Evolutionary conservation across 805 yeast genomes (phyloP).

Genomic region (Candida andamanensis): DNA sequence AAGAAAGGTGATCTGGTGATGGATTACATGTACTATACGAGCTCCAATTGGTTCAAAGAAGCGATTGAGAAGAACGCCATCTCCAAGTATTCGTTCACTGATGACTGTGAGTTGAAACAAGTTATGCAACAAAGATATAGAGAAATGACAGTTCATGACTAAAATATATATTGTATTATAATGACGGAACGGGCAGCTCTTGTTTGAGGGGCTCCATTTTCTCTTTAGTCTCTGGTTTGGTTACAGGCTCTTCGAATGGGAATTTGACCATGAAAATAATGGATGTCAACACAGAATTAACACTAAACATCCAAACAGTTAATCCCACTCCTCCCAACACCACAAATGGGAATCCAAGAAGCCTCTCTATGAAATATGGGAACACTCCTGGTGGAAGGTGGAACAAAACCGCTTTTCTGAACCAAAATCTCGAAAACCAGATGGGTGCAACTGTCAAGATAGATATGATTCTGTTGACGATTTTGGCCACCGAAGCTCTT

Average conservation of each 20-base stretch:
- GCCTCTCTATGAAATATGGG: constrained; percentile 52
- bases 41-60: constrained; percentile 9
- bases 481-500: constrained; percentile 28
- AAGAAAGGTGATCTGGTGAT: background rate
- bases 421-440: constrained; percentile 46
- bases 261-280: constrained; percentile 17
- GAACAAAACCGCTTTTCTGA: constrained; percentile 50
- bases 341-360: constrained; percentile 61
- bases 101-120: constrained; percentile 10
- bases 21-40: constrained; percentile 8
- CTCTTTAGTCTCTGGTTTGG: constrained; percentile 6
- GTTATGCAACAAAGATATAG: constrained; percentile 14
- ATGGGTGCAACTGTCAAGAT: constrained; percentile 42
- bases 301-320: constrained; percentile 49
- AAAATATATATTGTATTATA: too few species aligned
- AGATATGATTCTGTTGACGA: constrained; percentile 30
- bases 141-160: constrained; percentile 4
- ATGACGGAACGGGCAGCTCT: too few species aligned
- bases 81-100: constrained; percentile 10
- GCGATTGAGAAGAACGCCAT: constrained; percentile 11
- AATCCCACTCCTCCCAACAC: constrained; percentile 58
- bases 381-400: constrained; percentile 54
- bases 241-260: constrained; percentile 13
- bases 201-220: too few species aligned
- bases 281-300: constrained; percentile 25